Conservation (phyloP, 768 basidiomycete species). For the Psilocybe subaeruginosa region DNA sequence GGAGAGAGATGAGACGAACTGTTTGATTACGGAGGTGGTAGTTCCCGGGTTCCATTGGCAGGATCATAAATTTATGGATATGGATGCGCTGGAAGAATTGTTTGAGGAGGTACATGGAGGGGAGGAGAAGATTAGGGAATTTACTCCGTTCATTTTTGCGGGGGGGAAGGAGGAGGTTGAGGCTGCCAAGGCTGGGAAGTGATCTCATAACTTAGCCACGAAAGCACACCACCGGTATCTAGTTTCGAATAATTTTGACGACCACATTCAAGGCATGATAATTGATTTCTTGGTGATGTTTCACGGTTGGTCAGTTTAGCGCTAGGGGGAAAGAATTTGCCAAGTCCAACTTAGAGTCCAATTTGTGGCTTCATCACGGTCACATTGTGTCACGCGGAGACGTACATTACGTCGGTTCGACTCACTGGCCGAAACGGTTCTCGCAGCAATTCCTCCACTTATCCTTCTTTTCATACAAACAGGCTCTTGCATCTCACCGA, state of each 20-base stretch:
- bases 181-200: not conserved
- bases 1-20: conserved; percentile 40
- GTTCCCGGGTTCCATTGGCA: conserved; percentile 58
- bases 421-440: not conserved
- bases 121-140: conserved; percentile 5
- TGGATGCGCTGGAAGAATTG: conserved; percentile 33
- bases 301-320: no score
- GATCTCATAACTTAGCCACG: not conserved
- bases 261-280: no score
- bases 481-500: not conserved
- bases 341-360: no score
- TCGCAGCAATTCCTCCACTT: not conserved
- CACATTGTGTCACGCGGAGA: not conserved
- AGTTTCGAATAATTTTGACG: not conserved
- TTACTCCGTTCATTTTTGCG: not conserved
- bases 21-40: conserved; percentile 64
- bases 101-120: conserved; percentile 32
- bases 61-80: conserved; percentile 50
- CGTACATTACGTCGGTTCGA: not conserved
- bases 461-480: not conserved
- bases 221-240: not conserved
- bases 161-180: not conserved
- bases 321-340: no score
- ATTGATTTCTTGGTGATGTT: no score
- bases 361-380: not conserved